Conservation (phyloP, 352 stramenopile species). For the Pythium dissotocum region DNA sequence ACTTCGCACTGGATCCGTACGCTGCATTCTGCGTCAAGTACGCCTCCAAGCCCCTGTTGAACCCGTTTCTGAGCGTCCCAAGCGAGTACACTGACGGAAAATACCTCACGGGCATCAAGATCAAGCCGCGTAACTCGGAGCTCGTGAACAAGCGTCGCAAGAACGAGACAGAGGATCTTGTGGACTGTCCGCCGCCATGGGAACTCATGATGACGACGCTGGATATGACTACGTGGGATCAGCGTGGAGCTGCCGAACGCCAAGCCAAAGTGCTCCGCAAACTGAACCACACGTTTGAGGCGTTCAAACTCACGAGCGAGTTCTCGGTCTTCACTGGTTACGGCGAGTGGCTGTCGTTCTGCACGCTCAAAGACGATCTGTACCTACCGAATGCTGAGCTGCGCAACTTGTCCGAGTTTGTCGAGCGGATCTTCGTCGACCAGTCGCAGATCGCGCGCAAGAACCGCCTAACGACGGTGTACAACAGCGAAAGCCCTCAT, state of each 20-base stretch:
- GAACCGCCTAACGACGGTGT: constrained; percentile 7
- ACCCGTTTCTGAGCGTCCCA: constrained; percentile 4
- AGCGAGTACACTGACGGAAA: background rate
- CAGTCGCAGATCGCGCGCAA: constrained; percentile 9
- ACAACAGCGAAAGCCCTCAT: constrained; percentile 1
- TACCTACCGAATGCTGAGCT: background rate
- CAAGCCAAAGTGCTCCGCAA: background rate
- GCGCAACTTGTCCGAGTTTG: background rate
- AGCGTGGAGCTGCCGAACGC: background rate
- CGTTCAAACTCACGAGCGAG: constrained; percentile 5
- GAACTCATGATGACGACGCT: background rate
- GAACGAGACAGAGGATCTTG: background rate
- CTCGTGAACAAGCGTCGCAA: background rate
- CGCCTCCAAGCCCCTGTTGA: background rate
- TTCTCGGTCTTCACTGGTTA: constrained; percentile 4
- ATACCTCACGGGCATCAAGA: constrained; percentile 11
- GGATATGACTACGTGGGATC: background rate
- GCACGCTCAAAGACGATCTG: background rate
- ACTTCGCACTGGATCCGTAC: constrained; percentile 7
- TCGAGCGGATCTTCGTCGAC: constrained; percentile 9
- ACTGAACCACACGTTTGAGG: constrained; percentile 4
- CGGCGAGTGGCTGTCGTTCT: constrained; percentile 10
- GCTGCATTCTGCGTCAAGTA: constrained; percentile 13
- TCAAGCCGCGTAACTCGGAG: background rate
- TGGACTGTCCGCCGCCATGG: background rate